Evolutionary conservation across 495 filamentous ascomycete genomes (phyloP).

Genomic region (Hyaloscypha variabilis): DNA sequence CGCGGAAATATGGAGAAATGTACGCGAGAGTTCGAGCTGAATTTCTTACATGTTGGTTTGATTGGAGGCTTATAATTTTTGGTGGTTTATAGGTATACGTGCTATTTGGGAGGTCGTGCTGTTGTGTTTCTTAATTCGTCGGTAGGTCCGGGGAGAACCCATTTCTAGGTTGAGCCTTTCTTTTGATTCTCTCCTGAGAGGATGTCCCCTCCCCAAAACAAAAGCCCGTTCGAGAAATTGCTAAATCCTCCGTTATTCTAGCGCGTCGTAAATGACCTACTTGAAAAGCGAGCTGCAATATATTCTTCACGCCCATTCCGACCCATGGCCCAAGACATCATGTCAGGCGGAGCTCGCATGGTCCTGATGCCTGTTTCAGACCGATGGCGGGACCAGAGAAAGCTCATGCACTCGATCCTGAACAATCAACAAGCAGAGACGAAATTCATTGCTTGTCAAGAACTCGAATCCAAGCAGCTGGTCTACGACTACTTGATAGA

Average conservation of each 20-base stretch:
- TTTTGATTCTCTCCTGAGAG: no score
- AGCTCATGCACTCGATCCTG: slow-evolving; percentile 47
- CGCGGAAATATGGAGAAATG: slow-evolving; percentile 24
- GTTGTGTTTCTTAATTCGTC: no score
- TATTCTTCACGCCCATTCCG: slow-evolving; percentile 34
- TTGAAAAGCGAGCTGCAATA: slow-evolving; percentile 35
- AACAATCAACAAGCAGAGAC: slow-evolving; percentile 37
- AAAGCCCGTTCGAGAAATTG: no score
- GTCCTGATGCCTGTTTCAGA: slow-evolving; percentile 33
- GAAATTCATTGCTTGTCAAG: slow-evolving; percentile 40
- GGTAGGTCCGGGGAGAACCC: no score
- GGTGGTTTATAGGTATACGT: no score
- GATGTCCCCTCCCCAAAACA: no score
- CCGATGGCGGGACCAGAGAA: slow-evolving; percentile 32
- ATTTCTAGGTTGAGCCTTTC: no score
- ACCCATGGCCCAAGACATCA: slow-evolving; percentile 33
- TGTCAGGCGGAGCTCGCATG: slow-evolving; percentile 34
- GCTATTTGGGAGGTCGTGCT: no score
- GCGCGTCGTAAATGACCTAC: slow-evolving; percentile 36
- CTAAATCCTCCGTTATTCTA: no score
- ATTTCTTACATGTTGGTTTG: no score
- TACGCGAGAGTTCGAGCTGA: background rate
- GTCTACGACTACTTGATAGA: slow-evolving; percentile 37
- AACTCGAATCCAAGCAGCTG: slow-evolving; percentile 42
- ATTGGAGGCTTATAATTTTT: no score